A percentile compares a stretch with the other conserved stretches of the same genome.
phyloP scores from a whole-genome alignment of 2,329 filamentous ascomycete species.

The Helicocarpus griseus region DNA sequence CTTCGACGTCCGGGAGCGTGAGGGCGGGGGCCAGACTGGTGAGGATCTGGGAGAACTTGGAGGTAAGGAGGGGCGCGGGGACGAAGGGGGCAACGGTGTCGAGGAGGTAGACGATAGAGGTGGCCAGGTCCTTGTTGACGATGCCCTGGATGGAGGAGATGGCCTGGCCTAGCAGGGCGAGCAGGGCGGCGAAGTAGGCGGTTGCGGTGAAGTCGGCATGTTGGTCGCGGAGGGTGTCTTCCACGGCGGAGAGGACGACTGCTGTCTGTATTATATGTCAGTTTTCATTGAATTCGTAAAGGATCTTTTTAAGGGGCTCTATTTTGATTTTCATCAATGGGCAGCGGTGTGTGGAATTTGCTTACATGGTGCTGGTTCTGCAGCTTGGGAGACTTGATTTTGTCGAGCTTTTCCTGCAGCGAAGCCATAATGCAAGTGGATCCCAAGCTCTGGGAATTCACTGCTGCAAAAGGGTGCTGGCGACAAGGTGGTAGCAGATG shows the following conservation, averaged over 20 bases:
- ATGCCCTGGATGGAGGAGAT: conserved; percentile 52
- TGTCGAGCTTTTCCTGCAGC: conserved; percentile 86
- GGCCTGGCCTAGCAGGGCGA: conserved; percentile 75
- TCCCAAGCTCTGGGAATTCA: conserved; percentile 19
- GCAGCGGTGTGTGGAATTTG: conserved; percentile 7
- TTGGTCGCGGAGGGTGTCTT: conserved; percentile 84
- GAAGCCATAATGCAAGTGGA: conserved; percentile 40
- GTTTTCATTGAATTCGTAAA: conserved; percentile 18
- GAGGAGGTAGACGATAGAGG: conserved; percentile 88
- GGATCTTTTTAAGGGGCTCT: too few species aligned
- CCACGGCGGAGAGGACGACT: conserved; percentile 80
- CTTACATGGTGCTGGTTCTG: conserved; percentile 87
- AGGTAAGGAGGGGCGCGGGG: conserved; percentile 75
- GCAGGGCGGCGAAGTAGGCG: conserved; percentile 89
- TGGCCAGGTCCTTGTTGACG: conserved; percentile 71
- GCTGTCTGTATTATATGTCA: conserved; percentile 50
- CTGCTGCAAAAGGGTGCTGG: conserved; percentile 6
- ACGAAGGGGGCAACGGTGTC: conserved; percentile 81
- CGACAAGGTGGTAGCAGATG: neutral
- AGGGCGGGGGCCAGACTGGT: conserved; percentile 76
- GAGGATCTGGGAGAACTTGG: conserved; percentile 92
- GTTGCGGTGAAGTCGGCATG: conserved; percentile 75
- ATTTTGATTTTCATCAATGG: too few species aligned
- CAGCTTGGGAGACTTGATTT: conserved; percentile 92
- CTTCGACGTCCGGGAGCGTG: conserved; percentile 70